A percentile compares a stretch with the other conserved stretches of the same genome.
These are phyloP conservation scores for Syncephalastrum monosporum DNA, from an alignment of 371 early-diverging fungal species.

Conservation along the genomic window DNA sequence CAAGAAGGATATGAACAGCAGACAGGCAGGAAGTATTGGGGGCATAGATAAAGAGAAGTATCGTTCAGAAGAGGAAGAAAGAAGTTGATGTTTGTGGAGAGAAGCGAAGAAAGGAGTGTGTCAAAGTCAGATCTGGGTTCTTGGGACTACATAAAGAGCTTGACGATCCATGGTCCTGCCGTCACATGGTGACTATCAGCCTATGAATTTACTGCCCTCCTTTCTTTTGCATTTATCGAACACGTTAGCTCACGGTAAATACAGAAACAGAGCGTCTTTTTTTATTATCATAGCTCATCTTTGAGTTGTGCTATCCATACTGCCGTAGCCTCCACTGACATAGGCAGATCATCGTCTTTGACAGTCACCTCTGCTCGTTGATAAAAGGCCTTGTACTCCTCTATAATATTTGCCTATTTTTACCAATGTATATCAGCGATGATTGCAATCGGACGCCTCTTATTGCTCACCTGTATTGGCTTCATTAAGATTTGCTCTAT, in stretches of 20 bases:
- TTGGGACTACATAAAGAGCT: too few relatives aligned
- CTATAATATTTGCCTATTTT: constrained; percentile 61
- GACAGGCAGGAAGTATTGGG: too few relatives aligned
- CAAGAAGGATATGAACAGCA: too few relatives aligned
- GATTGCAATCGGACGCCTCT: neutral
- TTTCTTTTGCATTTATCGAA: neutral
- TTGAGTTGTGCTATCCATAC: constrained; percentile 18
- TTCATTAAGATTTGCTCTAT: constrained; percentile 74
- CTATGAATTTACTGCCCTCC: neutral
- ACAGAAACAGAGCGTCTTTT: neutral
- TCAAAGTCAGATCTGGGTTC: too few relatives aligned
- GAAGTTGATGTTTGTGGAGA: too few relatives aligned
- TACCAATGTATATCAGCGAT: constrained; percentile 1
- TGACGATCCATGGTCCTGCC: neutral
- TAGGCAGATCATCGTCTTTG: neutral
- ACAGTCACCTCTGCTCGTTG: constrained; percentile 4
- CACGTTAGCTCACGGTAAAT: too few relatives aligned
- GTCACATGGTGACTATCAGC: neutral
- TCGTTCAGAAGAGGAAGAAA: too few relatives aligned
- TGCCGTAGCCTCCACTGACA: constrained; percentile 16
- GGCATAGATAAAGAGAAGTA: too few relatives aligned
- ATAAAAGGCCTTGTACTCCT: constrained; percentile 67
- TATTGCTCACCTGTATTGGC: constrained; percentile 60
- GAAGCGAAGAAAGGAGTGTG: too few relatives aligned
- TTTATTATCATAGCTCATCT: constrained; percentile 6